phyloP scores from a whole-genome alignment of 345 rosid genomes.

The Citrus glauca region DNA sequence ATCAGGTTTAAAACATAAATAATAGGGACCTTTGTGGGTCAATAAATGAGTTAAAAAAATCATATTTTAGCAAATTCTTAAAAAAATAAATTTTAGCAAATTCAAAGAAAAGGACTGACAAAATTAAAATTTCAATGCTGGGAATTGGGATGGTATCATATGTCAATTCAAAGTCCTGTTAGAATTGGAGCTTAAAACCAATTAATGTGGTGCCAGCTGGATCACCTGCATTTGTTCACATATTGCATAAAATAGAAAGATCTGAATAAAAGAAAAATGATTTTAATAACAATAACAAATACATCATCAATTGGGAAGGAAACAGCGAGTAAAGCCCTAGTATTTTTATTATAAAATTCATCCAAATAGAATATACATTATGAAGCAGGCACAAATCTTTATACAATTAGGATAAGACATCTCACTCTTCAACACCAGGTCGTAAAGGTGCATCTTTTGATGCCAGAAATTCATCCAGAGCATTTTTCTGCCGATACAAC shows the following conservation, averaged over 20 bases:
- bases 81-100: not conserved
- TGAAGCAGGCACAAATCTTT: not conserved
- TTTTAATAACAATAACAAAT: not conserved
- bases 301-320: not conserved
- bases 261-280: not conserved
- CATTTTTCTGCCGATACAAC: constrained; percentile 63
- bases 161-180: not conserved
- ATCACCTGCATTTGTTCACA: not conserved
- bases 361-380: not conserved
- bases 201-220: not conserved
- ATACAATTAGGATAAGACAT: constrained; percentile 14
- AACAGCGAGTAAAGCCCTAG: not conserved
- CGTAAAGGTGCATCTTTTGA: constrained; percentile 66
- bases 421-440: constrained; percentile 87
- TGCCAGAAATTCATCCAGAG: constrained; percentile 61
- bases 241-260: not conserved
- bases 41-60: not conserved
- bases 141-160: not conserved
- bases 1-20: not conserved
- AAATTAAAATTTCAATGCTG: not conserved
- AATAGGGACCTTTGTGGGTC: not conserved
- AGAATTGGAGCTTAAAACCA: not conserved
- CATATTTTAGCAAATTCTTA: not conserved
- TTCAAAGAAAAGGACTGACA: not conserved
- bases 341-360: not conserved